phyloP scores from a whole-genome alignment of 1,284 basidiomycete genomes.

The Xanthoconium separans region DNA sequence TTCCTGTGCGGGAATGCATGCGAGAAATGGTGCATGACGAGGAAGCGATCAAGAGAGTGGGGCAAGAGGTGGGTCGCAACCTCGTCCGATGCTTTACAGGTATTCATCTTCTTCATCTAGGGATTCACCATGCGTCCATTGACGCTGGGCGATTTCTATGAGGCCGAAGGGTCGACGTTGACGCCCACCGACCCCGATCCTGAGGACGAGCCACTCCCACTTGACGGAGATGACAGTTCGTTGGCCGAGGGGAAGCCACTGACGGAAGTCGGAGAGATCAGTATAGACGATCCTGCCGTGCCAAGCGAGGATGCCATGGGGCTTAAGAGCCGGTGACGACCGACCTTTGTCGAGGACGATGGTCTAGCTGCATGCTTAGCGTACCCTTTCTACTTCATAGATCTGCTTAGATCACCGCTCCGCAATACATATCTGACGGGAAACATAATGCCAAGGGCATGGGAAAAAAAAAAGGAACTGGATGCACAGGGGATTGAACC shows the following conservation, averaged over 20 bases:
- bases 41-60: slow-evolving; percentile 50
- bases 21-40: slow-evolving; percentile 55
- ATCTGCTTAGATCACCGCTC: slow-evolving; percentile 8
- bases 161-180: slow-evolving; percentile 50
- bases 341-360: neutral
- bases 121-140: slow-evolving; percentile 76
- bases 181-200: slow-evolving; percentile 27
- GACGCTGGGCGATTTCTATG: slow-evolving; percentile 67
- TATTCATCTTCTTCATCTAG: slow-evolving; percentile 37
- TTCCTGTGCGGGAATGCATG: slow-evolving; percentile 87
- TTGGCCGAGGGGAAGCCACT: neutral
- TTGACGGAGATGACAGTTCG: neutral
- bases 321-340: slow-evolving; percentile 10
- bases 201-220: slow-evolving; percentile 27
- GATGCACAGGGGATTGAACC: slow-evolving; percentile 38
- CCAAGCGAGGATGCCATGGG: slow-evolving; percentile 4
- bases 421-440: neutral
- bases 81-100: neutral
- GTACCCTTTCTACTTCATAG: slow-evolving; percentile 10
- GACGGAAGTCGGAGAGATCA: neutral
- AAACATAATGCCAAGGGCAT: too few species aligned
- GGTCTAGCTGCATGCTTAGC: neutral
- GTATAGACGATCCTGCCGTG: neutral
- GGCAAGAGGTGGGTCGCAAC: slow-evolving; percentile 49
- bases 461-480: slow-evolving; percentile 20